A percentile compares a stretch with the other conserved stretches of the same genome.
These are phyloP conservation scores for Pterocarpus macrocarpus DNA, from an alignment of 306 rosid species.

Conservation along the genomic window DNA sequence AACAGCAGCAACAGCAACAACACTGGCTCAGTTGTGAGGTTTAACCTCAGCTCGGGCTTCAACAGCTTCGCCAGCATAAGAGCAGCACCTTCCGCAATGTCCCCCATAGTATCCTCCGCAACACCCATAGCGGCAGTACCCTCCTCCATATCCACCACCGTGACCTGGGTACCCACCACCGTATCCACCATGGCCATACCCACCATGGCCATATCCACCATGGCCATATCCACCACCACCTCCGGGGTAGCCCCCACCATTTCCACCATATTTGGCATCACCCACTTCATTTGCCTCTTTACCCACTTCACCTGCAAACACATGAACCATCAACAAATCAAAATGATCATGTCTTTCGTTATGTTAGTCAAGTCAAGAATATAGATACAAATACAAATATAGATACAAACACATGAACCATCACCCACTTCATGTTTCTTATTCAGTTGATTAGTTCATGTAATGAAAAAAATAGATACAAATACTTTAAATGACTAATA, in stretches of 20 bases:
- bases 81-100: constrained; percentile 60
- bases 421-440: too few species aligned
- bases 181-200: background rate
- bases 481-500: too few species aligned
- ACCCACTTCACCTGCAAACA: constrained; percentile 28
- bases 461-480: too few species aligned
- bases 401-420: too few species aligned
- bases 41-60: constrained; percentile 43
- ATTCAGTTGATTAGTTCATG: too few species aligned
- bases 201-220: background rate
- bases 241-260: background rate
- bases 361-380: background rate
- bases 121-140: constrained; percentile 58
- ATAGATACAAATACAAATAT: too few species aligned
- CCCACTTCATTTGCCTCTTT: constrained; percentile 10
- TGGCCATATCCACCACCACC: background rate
- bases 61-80: constrained; percentile 59
- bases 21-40: constrained; percentile 32
- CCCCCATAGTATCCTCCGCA: constrained; percentile 44
- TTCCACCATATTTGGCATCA: constrained; percentile 40
- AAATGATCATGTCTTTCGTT: background rate
- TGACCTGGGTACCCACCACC: constrained; percentile 18
- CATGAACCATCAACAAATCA: background rate
- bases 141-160: constrained; percentile 44
- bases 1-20: background rate